A percentile compares a stretch with the other conserved stretches of the same genome.
phyloP scores from a whole-genome alignment of 768 basidiomycete genomes.

The Suillus hirtellus region DNA sequence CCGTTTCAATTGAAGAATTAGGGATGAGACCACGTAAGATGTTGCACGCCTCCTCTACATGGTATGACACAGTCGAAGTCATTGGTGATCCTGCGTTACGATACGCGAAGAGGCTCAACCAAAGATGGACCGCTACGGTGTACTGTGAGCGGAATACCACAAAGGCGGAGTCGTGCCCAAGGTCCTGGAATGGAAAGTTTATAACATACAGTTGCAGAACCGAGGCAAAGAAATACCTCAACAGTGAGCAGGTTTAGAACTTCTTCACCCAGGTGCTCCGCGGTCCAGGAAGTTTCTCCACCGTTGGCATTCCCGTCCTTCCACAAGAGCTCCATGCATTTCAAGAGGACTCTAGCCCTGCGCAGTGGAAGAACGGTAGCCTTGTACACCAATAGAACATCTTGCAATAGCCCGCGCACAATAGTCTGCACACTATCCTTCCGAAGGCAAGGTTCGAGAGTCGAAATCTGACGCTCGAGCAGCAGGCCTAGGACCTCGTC shows the following conservation, averaged over 20 bases:
- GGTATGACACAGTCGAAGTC: slow-evolving; percentile 45
- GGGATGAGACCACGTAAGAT: slow-evolving; percentile 44
- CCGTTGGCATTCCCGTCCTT: slow-evolving; percentile 26
- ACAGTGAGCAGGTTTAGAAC: slow-evolving; percentile 40
- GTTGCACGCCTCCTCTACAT: slow-evolving; percentile 53
- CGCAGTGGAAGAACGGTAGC: slow-evolving; percentile 52
- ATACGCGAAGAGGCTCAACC: slow-evolving; percentile 73
- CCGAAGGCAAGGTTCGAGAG: slow-evolving; percentile 54
- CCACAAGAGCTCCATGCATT: slow-evolving; percentile 50
- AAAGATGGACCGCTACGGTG: slow-evolving; percentile 57
- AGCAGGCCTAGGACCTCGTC: slow-evolving; percentile 49
- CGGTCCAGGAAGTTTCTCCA: slow-evolving; percentile 28
- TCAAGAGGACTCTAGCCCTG: slow-evolving; percentile 55
- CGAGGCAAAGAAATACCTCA: slow-evolving; percentile 35
- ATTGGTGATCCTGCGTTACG: slow-evolving; percentile 47
- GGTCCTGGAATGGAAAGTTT: slow-evolving; percentile 23
- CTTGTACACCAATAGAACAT: slow-evolving; percentile 52
- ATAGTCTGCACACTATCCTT: slow-evolving; percentile 54
- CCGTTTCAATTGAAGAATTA: slow-evolving; percentile 23
- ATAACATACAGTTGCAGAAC: neutral
- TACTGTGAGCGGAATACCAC: slow-evolving; percentile 44
- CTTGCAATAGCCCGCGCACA: slow-evolving; percentile 44
- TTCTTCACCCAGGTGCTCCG: slow-evolving; percentile 42
- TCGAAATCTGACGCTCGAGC: slow-evolving; percentile 60
- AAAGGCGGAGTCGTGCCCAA: slow-evolving; percentile 31